Conservation (phyloP, 2,329 filamentous ascomycete species). For the Mariannaea elegans region DNA sequence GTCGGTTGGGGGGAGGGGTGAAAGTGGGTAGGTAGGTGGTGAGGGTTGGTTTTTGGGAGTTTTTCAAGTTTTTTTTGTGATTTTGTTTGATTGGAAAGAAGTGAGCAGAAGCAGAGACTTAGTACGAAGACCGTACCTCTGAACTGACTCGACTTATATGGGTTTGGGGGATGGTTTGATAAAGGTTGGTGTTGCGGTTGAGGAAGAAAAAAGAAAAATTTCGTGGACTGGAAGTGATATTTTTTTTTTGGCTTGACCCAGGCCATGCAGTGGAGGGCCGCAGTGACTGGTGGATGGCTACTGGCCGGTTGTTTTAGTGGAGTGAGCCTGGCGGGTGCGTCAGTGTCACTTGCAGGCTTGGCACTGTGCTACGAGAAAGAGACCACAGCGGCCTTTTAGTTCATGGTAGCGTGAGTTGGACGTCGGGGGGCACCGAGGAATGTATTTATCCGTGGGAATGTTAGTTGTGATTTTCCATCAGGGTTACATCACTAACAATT, state of each 20-base stretch:
- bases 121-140: conserved; percentile 68
- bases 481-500: conserved; percentile 27
- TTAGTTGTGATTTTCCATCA: conserved; percentile 19
- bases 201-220: conserved; percentile 54
- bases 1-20: conserved; percentile 31
- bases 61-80: conserved; percentile 70
- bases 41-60: conserved; percentile 54
- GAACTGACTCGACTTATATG: conserved; percentile 58
- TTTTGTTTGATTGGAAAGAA: conserved; percentile 61
- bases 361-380: not conserved
- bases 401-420: not conserved
- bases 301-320: conserved; percentile 29
- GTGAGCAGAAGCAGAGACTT: conserved; percentile 68
- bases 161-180: conserved; percentile 54
- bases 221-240: conserved; percentile 40
- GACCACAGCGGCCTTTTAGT: not conserved
- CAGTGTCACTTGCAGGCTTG: not conserved
- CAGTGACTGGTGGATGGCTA: conserved; percentile 15
- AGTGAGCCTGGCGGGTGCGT: conserved; percentile 14
- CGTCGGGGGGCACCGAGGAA: conserved; percentile 5
- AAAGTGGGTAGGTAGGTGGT: conserved; percentile 57
- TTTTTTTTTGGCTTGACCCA: conserved; percentile 45
- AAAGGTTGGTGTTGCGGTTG: conserved; percentile 59
- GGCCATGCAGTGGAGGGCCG: conserved; percentile 36
- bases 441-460: conserved; percentile 25